Base-by-base conservation (phyloP, 805 yeast species). In the Saccharomycopsis fermentans region DNA sequence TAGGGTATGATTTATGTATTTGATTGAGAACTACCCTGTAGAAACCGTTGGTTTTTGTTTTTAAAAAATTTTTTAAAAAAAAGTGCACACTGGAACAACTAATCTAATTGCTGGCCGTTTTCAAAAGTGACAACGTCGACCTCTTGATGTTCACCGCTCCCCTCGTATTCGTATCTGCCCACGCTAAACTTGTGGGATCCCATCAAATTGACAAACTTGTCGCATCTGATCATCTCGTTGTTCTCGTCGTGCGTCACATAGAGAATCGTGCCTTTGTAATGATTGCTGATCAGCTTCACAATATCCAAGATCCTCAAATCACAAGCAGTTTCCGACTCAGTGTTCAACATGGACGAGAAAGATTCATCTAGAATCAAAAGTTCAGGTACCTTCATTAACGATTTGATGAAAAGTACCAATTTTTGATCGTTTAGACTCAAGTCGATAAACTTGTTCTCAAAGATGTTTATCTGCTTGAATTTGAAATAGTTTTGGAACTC, bases 311-410 rank as follows among this genome's bases (percentile, higher is more conserved):
- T 29, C 29, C 24, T 43, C 14, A 43, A 21, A 43, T 43, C 50
- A 3, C 29, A 27, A 11, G 8, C n/a, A 2, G 12, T 5, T 19
- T 40, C 26, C 4, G 29, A 6, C 26, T 14, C 29, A 11, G 17
- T 43, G 6, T 43, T 43, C n/a, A 43, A 21, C 94, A 92, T 88
- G 16, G 90, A 95, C 24, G 96, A 87, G 59, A 92, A 81, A 0
- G 98, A 96, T 73, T 92, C 99, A 70, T 92, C 99, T 2, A 92
- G 73, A 53, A 92, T 85, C 56, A 92, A 74, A 0, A 92, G 72
- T 54, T 81, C 79, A 0, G 99, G 99, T 62, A 81, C 74, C 68
- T 87, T 89, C 48, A 89, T 77, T 17, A 92, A 67, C 1, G 96
- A 86, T 58, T 99, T 75, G 26, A 90, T 71, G 64, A 94, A 84